A percentile compares a stretch with the other conserved stretches of the same genome.
Evolutionary conservation across 257 asterid species (phyloP).

Genomic region (Solanum clarkiae): DNA sequence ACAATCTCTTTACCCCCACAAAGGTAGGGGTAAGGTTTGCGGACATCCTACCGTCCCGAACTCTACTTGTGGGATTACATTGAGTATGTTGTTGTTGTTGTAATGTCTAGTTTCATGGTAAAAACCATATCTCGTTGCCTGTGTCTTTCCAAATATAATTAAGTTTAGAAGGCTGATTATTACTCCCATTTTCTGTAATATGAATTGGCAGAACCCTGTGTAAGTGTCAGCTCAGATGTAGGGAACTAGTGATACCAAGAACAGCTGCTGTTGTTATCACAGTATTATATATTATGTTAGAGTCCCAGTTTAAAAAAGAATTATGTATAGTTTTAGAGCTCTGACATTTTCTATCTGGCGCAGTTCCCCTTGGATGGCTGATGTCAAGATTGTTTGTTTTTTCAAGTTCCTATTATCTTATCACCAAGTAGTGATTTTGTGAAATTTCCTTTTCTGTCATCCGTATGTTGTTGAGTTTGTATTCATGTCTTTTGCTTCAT

Average conservation of each 20-base stretch:
- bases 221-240: not conserved
- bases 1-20: not conserved
- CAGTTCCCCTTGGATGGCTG: not conserved
- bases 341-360: not conserved
- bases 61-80: not conserved
- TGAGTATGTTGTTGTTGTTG: not conserved
- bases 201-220: not conserved
- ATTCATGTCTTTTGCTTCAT: not conserved
- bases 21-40: not conserved
- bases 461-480: not conserved
- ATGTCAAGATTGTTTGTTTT: not conserved
- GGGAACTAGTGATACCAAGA: not conserved
- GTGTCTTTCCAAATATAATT: not conserved
- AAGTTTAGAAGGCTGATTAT: not conserved
- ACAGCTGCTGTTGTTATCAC: not conserved
- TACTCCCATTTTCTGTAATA: not conserved
- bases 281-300: not conserved
- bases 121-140: not conserved
- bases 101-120: not conserved
- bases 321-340: not conserved
- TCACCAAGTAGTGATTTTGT: not conserved
- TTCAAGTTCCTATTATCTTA: not conserved
- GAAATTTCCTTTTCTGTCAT: not conserved
- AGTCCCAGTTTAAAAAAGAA: not conserved
- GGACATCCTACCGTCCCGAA: not conserved